Conservation (phyloP, 2,329 filamentous ascomycete genomes). For the Amesomyces nigricolor region DNA sequence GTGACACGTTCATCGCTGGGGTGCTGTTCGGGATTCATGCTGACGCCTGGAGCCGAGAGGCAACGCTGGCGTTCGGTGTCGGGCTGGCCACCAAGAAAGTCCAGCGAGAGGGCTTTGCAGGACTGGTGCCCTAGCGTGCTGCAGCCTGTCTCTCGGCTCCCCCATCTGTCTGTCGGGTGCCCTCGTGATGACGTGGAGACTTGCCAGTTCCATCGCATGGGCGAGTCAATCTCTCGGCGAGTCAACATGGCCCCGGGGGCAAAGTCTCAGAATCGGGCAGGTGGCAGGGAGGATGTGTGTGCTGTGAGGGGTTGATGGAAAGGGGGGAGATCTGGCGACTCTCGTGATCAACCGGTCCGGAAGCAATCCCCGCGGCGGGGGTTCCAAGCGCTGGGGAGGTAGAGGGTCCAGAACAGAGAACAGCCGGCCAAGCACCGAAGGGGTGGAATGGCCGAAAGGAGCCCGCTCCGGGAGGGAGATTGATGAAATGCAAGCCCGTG, state of each 20-base stretch:
- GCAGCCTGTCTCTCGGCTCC: not conserved
- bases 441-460: conserved; percentile 18
- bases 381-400: conserved; percentile 3
- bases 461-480: conserved; percentile 11
- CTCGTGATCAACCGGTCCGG: conserved; percentile 19
- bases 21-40: conserved; percentile 56
- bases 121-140: conserved; percentile 34
- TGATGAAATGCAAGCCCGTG: conserved; percentile 11
- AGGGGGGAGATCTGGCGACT: conserved; percentile 10
- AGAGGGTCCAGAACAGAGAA: not conserved
- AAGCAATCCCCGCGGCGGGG: conserved; percentile 24
- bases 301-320: not conserved
- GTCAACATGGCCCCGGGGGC: not conserved
- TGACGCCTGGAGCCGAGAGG: conserved; percentile 40
- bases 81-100: conserved; percentile 64
- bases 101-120: conserved; percentile 58
- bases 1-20: conserved; percentile 70
- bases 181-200: conserved; percentile 19
- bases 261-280: conserved; percentile 2
- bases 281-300: conserved; percentile 7
- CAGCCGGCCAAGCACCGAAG: conserved; percentile 8
- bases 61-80: conserved; percentile 56
- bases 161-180: not conserved
- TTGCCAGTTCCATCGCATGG: not conserved
- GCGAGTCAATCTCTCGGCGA: not conserved